Percentiles rank a stretch among this genome's conserved stretches.
phyloP scores from a whole-genome alignment of 352 stramenopile genomes.

The Phytophthora foliorum region DNA sequence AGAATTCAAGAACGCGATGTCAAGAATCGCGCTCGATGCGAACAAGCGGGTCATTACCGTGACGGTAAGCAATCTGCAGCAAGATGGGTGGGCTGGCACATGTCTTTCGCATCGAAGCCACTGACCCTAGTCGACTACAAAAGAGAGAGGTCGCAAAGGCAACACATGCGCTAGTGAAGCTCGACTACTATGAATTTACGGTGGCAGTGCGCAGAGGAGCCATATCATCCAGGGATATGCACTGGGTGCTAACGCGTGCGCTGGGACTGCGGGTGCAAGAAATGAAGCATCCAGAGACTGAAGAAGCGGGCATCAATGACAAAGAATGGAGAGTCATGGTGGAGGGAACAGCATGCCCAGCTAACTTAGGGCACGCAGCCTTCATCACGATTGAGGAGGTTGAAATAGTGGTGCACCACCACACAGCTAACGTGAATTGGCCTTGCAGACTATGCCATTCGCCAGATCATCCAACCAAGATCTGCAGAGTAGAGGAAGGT shows the following conservation, averaged over 20 bases:
- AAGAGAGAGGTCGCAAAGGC: background rate
- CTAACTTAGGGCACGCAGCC: too few relatives aligned
- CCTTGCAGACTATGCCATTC: too few relatives aligned
- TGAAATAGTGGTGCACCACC: too few relatives aligned
- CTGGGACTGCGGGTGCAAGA: background rate
- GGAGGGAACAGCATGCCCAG: background rate
- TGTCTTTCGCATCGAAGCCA: background rate
- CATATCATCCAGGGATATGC: background rate
- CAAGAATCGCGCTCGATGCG: conserved; percentile 4
- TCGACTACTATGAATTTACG: conserved; percentile 8
- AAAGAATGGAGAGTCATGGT: conserved; percentile 3
- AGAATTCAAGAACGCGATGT: background rate
- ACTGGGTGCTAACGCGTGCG: background rate
- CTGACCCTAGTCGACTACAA: background rate
- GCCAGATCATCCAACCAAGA: too few relatives aligned
- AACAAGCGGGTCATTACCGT: background rate
- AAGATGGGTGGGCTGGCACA: background rate
- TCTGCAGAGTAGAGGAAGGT: too few relatives aligned
- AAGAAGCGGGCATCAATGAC: background rate
- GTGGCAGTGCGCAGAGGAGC: background rate
- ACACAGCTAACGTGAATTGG: too few relatives aligned
- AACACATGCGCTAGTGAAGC: background rate
- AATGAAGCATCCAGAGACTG: background rate
- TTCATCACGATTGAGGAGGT: too few relatives aligned
- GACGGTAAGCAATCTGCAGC: background rate